Conservation (phyloP, 768 basidiomycete genomes). For the Phaffia tasmanica region DNA sequence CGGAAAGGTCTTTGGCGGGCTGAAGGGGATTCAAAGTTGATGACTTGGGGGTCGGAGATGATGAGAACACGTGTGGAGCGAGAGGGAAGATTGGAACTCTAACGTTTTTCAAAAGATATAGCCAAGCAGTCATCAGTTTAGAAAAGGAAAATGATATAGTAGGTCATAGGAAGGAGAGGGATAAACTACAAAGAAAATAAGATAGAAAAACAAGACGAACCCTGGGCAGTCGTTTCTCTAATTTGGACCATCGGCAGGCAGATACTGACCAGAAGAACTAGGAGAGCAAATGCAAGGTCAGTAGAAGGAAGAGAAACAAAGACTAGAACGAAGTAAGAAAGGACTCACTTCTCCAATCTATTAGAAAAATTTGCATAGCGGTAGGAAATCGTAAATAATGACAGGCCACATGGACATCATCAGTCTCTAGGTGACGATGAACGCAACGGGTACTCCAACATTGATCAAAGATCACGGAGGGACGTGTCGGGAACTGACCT, state of each 20-base stretch:
- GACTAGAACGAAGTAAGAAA: background rate
- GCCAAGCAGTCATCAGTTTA: background rate
- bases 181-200: background rate
- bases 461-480: background rate
- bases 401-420: no score
- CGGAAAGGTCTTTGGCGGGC: slow-evolving; percentile 49
- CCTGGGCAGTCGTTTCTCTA: slow-evolving; percentile 1
- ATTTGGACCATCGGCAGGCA: slow-evolving; percentile 22
- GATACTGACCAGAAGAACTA: slow-evolving; percentile 25
- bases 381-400: no score
- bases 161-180: background rate
- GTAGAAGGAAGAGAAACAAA: background rate
- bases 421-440: no score
- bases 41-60: slow-evolving; percentile 77
- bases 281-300: background rate
- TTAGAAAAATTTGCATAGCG: no score
- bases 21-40: slow-evolving; percentile 59
- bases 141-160: background rate
- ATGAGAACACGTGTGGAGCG: slow-evolving; percentile 55
- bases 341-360: slow-evolving; percentile 24
- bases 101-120: background rate
- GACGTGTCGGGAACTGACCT: slow-evolving; percentile 2
- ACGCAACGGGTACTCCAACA: no score
- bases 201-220: slow-evolving; percentile 1
- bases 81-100: slow-evolving; percentile 7